Evolutionary conservation across 2,329 filamentous ascomycete genomes (phyloP).

Genomic region (Hymenoscyphus occultus): DNA sequence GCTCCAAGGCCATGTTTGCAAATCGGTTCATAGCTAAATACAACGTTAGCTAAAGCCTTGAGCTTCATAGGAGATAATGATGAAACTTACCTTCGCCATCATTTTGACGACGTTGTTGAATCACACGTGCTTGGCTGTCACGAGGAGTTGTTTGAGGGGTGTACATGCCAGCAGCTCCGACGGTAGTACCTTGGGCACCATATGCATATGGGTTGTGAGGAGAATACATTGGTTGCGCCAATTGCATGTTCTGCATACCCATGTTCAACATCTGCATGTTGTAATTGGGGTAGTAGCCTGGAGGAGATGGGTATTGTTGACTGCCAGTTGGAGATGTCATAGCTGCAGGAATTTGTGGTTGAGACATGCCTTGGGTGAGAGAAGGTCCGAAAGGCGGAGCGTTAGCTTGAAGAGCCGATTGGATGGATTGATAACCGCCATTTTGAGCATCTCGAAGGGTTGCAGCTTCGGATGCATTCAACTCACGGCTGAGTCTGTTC

Average conservation of each 20-base stretch:
- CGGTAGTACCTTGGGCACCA: slow-evolving; percentile 9
- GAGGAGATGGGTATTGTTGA: slow-evolving; percentile 29
- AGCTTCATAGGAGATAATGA: background rate
- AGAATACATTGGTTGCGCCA: slow-evolving; percentile 53
- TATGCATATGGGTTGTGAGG: slow-evolving; percentile 52
- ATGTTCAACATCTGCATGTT: slow-evolving; percentile 61
- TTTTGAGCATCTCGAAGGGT: slow-evolving; percentile 42
- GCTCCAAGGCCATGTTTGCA: slow-evolving; percentile 77
- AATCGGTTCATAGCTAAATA: slow-evolving; percentile 69
- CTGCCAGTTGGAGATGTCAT: slow-evolving; percentile 29
- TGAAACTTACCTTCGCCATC: slow-evolving; percentile 62
- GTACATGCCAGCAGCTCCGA: slow-evolving; percentile 22
- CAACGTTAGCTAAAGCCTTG: slow-evolving; percentile 18
- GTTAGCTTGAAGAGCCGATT: slow-evolving; percentile 75
- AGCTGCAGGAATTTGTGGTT: slow-evolving; percentile 28
- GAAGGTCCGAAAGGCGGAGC: slow-evolving; percentile 75
- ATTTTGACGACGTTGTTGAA: slow-evolving; percentile 70
- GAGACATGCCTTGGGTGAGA: slow-evolving; percentile 40
- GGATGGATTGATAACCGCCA: slow-evolving; percentile 56
- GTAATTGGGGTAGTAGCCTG: slow-evolving; percentile 39
- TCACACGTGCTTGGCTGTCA: slow-evolving; percentile 73
- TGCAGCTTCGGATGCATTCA: slow-evolving; percentile 40
- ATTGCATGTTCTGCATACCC: slow-evolving; percentile 64
- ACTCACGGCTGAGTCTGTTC: slow-evolving; percentile 69
- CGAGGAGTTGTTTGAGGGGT: slow-evolving; percentile 45